Evolutionary conservation across 208 protist genomes (phyloP).

Genomic region (Crithidia acanthocephali): DNA sequence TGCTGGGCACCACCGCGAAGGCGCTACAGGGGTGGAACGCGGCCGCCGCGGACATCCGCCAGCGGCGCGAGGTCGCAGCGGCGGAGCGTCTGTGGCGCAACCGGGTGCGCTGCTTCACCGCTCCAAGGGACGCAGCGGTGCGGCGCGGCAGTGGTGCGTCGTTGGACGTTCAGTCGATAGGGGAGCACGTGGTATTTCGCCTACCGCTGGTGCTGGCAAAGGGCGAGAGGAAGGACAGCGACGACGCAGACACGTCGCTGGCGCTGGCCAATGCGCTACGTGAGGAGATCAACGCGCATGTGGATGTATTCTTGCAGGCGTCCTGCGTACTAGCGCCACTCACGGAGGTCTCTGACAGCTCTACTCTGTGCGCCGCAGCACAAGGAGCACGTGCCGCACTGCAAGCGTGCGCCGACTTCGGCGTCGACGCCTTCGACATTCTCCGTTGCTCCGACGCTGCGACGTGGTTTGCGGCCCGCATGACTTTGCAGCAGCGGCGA

Average conservation of each 20-base stretch:
- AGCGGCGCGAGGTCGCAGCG: slow-evolving; percentile 5
- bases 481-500: not conserved
- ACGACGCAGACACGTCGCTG: not conserved
- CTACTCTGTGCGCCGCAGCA: not conserved
- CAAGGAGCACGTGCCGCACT: slow-evolving; percentile 17
- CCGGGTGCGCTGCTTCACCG: slow-evolving; percentile 24
- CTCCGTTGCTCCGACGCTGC: slow-evolving; percentile 24
- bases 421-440: slow-evolving; percentile 23
- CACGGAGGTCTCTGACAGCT: too few relatives aligned
- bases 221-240: not conserved
- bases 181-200: slow-evolving; percentile 28
- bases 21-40: slow-evolving; percentile 24
- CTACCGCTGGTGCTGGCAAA: slow-evolving; percentile 10
- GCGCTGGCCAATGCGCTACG: not conserved
- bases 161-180: not conserved
- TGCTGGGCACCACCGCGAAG: slow-evolving; percentile 9
- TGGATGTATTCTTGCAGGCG: not conserved
- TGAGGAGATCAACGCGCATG: not conserved
- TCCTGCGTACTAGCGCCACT: not conserved
- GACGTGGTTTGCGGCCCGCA: slow-evolving; percentile 17
- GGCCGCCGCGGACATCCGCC: slow-evolving; percentile 3
- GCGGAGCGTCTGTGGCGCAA: slow-evolving; percentile 14
- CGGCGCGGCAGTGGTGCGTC: not conserved
- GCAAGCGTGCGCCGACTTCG: slow-evolving; percentile 31
- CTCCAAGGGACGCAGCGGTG: not conserved